phyloP scores from a whole-genome alignment of 345 rosid species.

The Rhizophora apiculata region DNA sequence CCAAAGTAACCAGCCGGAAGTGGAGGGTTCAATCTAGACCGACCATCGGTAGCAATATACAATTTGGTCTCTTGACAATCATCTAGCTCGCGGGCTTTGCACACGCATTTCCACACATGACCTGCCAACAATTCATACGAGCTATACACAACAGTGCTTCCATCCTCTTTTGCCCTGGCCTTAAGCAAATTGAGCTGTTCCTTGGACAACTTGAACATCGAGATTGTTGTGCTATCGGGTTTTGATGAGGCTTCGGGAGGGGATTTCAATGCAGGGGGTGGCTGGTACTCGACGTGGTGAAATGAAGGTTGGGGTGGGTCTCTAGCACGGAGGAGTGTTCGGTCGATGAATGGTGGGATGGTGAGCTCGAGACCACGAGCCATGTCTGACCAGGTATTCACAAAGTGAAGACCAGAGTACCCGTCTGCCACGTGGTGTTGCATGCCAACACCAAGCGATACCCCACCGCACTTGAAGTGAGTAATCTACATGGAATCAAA shows the following conservation, averaged over 20 bases:
- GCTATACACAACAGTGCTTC: conserved; percentile 64
- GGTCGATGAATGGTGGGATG: conserved; percentile 75
- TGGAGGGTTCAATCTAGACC: conserved; percentile 66
- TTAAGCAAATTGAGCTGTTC: conserved; percentile 70
- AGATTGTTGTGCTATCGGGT: conserved; percentile 45
- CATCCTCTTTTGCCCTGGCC: conserved; percentile 73
- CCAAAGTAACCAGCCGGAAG: conserved; percentile 94
- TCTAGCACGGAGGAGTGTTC: conserved; percentile 74
- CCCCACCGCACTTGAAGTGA: conserved; percentile 88
- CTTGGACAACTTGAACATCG: conserved; percentile 66
- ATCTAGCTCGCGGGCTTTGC: conserved; percentile 65
- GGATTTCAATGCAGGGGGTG: conserved; percentile 62
- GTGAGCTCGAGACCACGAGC: conserved; percentile 79
- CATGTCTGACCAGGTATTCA: conserved; percentile 92
- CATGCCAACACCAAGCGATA: conserved; percentile 96
- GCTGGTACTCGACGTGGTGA: conserved; percentile 75
- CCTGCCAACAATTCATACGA: conserved; percentile 92
- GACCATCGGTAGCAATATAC: conserved; percentile 90
- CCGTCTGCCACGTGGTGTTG: conserved; percentile 96
- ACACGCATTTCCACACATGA: conserved; percentile 80
- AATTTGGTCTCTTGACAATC: conserved; percentile 66
- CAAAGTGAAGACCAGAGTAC: conserved; percentile 89
- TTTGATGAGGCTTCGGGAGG: conserved; percentile 2
- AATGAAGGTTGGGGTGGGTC: conserved; percentile 85
- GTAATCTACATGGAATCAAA: conserved; percentile 52